Conservation (phyloP, 78 protist species). For the Dictyostelium capitatum region DNA sequence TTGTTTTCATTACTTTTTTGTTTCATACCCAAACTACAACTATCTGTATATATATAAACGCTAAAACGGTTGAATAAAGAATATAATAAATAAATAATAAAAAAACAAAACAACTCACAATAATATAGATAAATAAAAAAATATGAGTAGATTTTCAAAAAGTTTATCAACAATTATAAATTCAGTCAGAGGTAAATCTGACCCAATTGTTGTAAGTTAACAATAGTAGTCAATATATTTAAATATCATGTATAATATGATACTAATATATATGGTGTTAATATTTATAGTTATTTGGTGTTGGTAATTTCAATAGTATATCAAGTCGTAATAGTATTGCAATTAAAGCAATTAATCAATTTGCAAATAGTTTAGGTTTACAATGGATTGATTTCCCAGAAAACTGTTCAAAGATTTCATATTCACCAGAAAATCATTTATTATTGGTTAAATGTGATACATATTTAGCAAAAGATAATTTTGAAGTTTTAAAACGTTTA, state of each 20-base stretch:
- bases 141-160: conserved; percentile 29
- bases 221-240: too few relatives aligned
- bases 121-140: not conserved
- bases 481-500: conserved; percentile 55
- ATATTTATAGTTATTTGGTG: conserved; percentile 53
- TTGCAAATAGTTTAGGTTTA: conserved; percentile 23
- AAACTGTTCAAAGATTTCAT: conserved; percentile 32
- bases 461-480: conserved; percentile 44
- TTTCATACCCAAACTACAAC: not conserved
- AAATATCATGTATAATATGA: not conserved
- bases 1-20: not conserved
- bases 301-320: conserved; percentile 63
- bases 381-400: conserved; percentile 66
- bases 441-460: conserved; percentile 64
- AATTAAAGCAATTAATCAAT: conserved; percentile 49
- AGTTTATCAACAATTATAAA: conserved; percentile 10
- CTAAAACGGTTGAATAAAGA: too few relatives aligned
- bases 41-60: too few relatives aligned
- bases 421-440: conserved; percentile 71
- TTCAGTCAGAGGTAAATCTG: conserved; percentile 40
- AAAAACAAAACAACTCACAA: not conserved
- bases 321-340: conserved; percentile 72
- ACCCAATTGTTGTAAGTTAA: conserved; percentile 69
- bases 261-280: not conserved
- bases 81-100: not conserved